These are phyloP conservation scores for Nepenthes mirabilis DNA, from an alignment of 148 eudicot genomes.

Conservation along the genomic window DNA sequence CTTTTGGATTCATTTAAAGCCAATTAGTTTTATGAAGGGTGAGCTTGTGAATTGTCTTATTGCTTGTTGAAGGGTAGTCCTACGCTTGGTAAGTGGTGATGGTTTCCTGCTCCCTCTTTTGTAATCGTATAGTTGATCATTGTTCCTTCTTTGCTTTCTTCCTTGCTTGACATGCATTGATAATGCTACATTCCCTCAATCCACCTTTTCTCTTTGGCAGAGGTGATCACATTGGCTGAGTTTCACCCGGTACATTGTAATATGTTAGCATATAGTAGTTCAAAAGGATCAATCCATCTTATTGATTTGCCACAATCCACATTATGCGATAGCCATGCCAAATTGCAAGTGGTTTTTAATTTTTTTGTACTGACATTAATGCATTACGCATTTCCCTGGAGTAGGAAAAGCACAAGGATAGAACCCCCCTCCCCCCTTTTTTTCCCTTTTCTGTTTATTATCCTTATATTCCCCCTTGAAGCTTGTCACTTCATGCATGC, in stretches of 20 bases:
- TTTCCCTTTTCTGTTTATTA: too few species aligned
- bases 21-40: too few species aligned
- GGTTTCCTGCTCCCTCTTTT: too few species aligned
- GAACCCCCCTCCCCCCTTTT: too few species aligned
- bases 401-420: too few species aligned
- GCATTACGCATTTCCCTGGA: too few species aligned
- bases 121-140: too few species aligned
- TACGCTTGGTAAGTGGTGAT: not conserved
- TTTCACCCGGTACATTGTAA: conserved; percentile 77
- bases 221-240: conserved; percentile 83
- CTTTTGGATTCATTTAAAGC: too few species aligned
- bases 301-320: conserved; percentile 84
- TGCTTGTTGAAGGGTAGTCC: not conserved
- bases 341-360: conserved; percentile 38
- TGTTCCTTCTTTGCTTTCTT: conserved; percentile 3
- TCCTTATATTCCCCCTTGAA: not conserved
- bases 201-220: conserved; percentile 24
- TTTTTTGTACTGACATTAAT: not conserved
- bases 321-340: conserved; percentile 61
- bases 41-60: not conserved
- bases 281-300: conserved; percentile 77
- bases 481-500: conserved; percentile 6
- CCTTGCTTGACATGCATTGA: conserved; percentile 4
- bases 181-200: not conserved
- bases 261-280: conserved; percentile 75